Evolutionary conservation across 306 rosid genomes (phyloP).

Genomic region (Gillenia trifoliata): DNA sequence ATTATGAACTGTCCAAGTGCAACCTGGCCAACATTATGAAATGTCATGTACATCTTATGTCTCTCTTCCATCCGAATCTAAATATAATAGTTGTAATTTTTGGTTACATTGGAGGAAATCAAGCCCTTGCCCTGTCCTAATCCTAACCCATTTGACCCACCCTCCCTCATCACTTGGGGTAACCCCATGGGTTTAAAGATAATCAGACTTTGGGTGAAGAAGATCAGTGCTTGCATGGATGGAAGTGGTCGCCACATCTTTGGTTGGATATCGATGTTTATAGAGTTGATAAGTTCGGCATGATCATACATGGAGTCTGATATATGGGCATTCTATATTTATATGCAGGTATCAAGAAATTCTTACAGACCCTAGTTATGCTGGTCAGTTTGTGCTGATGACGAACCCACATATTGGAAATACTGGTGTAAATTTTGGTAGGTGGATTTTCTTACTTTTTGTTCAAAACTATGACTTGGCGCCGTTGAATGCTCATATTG

Average conservation of each 20-base stretch:
- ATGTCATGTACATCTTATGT: neutral
- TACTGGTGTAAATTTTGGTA: constrained; percentile 84
- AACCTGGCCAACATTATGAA: neutral
- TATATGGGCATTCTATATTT: constrained; percentile 15
- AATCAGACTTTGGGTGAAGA: neutral
- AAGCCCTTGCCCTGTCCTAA: neutral
- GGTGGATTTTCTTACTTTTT: constrained; percentile 12
- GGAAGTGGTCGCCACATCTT: neutral
- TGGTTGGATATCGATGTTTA: neutral
- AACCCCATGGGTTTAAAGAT: neutral
- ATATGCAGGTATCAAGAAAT: constrained; percentile 85
- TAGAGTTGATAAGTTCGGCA: neutral
- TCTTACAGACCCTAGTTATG: constrained; percentile 91
- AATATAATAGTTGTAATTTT: neutral
- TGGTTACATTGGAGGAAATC: neutral
- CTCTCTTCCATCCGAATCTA: neutral
- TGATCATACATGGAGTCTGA: neutral
- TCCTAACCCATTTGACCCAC: neutral
- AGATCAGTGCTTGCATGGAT: constrained; percentile 4
- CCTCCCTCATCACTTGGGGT: neutral
- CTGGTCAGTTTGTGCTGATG: constrained; percentile 94
- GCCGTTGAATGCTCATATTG: constrained; percentile 6
- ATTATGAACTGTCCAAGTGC: neutral
- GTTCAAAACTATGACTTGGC: constrained; percentile 2
- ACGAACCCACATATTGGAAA: constrained; percentile 93